Evolutionary conservation across 2,329 filamentous ascomycete genomes (phyloP).

Genomic region (Paraphoma sp.): DNA sequence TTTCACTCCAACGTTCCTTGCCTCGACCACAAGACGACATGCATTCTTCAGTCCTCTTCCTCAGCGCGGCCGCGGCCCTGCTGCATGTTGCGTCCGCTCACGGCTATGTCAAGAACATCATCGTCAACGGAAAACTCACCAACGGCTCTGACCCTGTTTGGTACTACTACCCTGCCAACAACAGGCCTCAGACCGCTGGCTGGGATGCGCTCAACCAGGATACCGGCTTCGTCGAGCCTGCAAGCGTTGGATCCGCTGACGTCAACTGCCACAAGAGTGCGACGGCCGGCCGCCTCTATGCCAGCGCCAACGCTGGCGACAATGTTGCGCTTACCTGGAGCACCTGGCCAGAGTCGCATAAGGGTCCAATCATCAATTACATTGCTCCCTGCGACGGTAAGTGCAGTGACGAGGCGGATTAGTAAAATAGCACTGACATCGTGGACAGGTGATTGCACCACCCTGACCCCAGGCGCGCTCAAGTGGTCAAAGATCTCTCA

Average conservation of each 20-base stretch:
- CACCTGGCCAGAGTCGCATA: constrained; percentile 45
- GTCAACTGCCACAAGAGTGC: constrained; percentile 51
- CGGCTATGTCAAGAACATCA: constrained; percentile 38
- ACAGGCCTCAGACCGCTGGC: constrained; percentile 37
- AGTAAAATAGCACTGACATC: neutral
- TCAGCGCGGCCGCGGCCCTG: constrained; percentile 26
- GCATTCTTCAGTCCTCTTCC: constrained; percentile 23
- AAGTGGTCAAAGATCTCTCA: neutral
- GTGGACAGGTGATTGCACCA: constrained; percentile 39
- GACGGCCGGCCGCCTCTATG: constrained; percentile 40
- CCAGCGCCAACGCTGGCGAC: constrained; percentile 43
- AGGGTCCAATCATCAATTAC: constrained; percentile 49
- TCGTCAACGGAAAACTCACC: constrained; percentile 28
- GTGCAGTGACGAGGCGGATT: neutral
- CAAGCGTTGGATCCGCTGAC: constrained; percentile 29
- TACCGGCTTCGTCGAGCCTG: constrained; percentile 45
- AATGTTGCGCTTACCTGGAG: constrained; percentile 44
- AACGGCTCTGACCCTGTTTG: constrained; percentile 41
- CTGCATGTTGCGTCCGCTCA: constrained; percentile 34
- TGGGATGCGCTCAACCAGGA: constrained; percentile 48
- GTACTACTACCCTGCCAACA: constrained; percentile 35
- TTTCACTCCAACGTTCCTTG: neutral
- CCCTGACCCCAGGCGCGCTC: constrained; percentile 28
- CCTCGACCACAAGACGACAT: constrained; percentile 12
- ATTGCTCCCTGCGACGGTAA: constrained; percentile 45